phyloP scores from a whole-genome alignment of 139 green algal species.

The Coelastrella sp. region DNA sequence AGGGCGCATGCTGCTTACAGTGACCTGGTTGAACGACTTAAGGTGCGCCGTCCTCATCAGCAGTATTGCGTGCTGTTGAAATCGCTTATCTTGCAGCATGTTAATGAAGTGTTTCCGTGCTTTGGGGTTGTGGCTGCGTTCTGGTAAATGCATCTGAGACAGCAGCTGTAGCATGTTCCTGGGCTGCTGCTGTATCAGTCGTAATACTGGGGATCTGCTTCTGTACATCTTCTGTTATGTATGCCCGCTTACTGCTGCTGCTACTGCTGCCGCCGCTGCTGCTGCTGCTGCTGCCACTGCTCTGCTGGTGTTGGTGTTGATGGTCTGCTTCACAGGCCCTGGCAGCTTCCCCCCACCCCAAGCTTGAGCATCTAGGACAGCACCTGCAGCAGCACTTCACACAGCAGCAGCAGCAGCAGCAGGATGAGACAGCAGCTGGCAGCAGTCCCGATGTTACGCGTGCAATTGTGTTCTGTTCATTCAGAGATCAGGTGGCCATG shows the following conservation, averaged over 20 bases:
- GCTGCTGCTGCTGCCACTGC: neutral
- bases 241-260: neutral
- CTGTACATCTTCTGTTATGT: no score
- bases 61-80: neutral
- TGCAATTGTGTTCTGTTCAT: conserved; percentile 87
- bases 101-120: no score
- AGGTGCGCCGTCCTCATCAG: neutral
- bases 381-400: conserved; percentile 73
- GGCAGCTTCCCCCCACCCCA: conserved; percentile 60
- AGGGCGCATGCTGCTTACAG: neutral
- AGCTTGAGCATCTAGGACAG: conserved; percentile 70
- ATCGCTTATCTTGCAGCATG: neutral
- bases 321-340: conserved; percentile 8
- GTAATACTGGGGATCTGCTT: no score
- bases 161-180: no score
- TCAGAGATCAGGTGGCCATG: conserved; percentile 78
- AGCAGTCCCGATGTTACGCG: conserved; percentile 32
- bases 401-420: conserved; percentile 30
- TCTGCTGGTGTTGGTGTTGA: neutral
- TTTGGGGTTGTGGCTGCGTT: no score
- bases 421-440: neutral
- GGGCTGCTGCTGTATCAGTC: no score
- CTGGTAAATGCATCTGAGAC: no score
- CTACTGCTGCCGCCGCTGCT: neutral
- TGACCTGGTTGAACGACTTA: neutral